Evolutionary conservation across 148 eudicot genomes (phyloP).

Genomic region (Spergularia bocconei): DNA sequence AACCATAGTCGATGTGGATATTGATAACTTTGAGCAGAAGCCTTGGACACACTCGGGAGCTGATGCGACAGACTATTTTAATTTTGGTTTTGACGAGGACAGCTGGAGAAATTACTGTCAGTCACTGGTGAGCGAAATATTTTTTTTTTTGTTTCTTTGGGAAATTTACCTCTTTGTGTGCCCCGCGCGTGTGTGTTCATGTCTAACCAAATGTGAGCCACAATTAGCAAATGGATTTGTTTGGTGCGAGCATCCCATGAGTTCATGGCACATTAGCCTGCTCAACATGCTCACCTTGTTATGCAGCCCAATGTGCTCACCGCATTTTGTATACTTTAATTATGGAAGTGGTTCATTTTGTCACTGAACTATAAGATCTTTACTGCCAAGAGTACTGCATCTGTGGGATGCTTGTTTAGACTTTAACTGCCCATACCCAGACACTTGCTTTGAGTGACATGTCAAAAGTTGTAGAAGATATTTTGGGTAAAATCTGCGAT

Average conservation of each 20-base stretch:
- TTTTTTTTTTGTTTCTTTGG: not conserved
- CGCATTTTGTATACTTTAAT: not conserved
- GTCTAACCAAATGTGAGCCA: too few relatives aligned
- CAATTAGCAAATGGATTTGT: not conserved
- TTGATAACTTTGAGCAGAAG: constrained; percentile 29
- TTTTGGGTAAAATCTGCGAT: not conserved
- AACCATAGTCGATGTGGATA: constrained; percentile 32
- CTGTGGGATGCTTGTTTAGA: not conserved
- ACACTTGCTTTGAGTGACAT: not conserved
- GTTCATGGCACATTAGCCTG: not conserved
- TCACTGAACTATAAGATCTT: not conserved
- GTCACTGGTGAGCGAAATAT: constrained; percentile 31
- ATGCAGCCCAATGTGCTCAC: not conserved
- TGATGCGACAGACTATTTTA: constrained; percentile 30
- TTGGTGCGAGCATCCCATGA: not conserved
- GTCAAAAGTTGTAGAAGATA: not conserved
- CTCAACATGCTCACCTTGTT: not conserved
- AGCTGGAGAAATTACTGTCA: constrained; percentile 31
- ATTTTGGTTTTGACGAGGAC: constrained; percentile 28
- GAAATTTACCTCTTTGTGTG: not conserved
- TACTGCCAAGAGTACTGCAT: not conserved
- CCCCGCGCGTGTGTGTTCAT: not conserved
- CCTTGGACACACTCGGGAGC: constrained; percentile 29
- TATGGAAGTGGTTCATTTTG: not conserved
- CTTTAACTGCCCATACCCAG: not conserved